Base-by-base conservation (phyloP, 2,329 filamentous ascomycete genomes). In the Colletotrichum somersetense region DNA sequence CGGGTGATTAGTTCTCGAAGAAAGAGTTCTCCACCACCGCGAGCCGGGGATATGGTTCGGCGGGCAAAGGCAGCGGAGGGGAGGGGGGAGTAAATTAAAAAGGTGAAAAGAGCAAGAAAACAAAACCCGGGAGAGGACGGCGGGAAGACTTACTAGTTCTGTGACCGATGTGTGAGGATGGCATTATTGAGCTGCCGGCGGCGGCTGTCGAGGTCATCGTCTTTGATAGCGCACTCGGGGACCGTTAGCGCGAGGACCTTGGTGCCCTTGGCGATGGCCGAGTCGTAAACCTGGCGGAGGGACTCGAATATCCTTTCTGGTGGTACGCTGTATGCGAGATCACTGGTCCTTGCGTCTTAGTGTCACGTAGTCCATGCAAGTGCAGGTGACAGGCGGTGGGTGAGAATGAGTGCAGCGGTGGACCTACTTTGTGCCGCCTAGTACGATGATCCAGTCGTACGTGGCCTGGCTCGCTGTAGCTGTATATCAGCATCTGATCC, bases 171-270 rank as follows among this genome's bases (percentile, higher is more conserved):
- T 5, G 76, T 78, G 74, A 85, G 82, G 67, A 92, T 92, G 44
- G 81, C 77, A 2, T 78, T 73, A 75, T 92, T 92, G 63, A 92
- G 78, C 30, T 79, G 76, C 33, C 83, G 78, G 7, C 88, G 82
- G 46, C 76, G 78, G 38, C 74, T 73, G 23, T 79, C 78, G 26
- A 85, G 67, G 30, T 74, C 74, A n/a, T 77, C 74, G 8, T 73
- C 73, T 30, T 75, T 76, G 33, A 75, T 66, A 8, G 79, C 77
- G 35, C 84, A 84, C 74, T 91, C 90, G 0, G 89, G 89, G 2
- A 93, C 83, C 0, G 90, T 92, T 61, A 92, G 82, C 5, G 89
- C 89, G 3, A 93, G 85, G 11, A 92, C 86, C 71, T 89, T 89
- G 75, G 83, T 83, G 14, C 85, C 85, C 38, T 83, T 82, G 1